These are phyloP conservation scores for Ambrosia hybrid DNA, from an alignment of 140 eudicot genomes.

Conservation along the genomic window DNA sequence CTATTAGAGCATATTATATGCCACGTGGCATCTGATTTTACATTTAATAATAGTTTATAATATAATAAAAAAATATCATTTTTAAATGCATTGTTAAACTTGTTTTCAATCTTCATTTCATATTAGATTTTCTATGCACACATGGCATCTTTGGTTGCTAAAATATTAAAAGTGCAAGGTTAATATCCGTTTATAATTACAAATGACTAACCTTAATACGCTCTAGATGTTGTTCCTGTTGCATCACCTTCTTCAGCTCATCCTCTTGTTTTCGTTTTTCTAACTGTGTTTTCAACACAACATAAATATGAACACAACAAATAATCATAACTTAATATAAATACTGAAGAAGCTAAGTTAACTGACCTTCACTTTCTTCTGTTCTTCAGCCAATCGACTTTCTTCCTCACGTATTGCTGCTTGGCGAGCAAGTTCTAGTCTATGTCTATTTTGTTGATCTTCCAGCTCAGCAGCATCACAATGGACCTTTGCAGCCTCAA, in stretches of 20 bases:
- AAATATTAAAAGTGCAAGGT: no score
- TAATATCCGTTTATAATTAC: not conserved
- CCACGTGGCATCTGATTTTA: no score
- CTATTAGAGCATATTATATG: no score
- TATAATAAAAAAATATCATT: no score
- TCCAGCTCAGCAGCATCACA: constrained; percentile 92
- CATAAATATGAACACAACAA: constrained; percentile 19
- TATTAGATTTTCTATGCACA: no score
- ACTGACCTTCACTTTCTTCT: constrained; percentile 73
- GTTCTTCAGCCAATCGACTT: constrained; percentile 84
- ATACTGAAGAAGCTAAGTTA: not conserved
- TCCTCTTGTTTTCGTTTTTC: constrained; percentile 94
- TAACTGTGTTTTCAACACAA: constrained; percentile 51
- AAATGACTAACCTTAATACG: constrained; percentile 72
- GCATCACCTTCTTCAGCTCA: constrained; percentile 81
- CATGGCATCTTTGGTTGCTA: not conserved
- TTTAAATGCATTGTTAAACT: no score
- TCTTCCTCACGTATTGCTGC: constrained; percentile 82
- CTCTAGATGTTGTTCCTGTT: constrained; percentile 83
- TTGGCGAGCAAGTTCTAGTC: constrained; percentile 85
- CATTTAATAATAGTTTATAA: no score
- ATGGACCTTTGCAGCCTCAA: constrained; percentile 86
- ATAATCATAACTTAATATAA: not conserved
- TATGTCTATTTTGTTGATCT: constrained; percentile 67
- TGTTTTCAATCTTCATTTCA: no score